Evolutionary conservation across 192 early-diverging fungal genomes (phyloP).

Genomic region (Cladochytrium replicatum): DNA sequence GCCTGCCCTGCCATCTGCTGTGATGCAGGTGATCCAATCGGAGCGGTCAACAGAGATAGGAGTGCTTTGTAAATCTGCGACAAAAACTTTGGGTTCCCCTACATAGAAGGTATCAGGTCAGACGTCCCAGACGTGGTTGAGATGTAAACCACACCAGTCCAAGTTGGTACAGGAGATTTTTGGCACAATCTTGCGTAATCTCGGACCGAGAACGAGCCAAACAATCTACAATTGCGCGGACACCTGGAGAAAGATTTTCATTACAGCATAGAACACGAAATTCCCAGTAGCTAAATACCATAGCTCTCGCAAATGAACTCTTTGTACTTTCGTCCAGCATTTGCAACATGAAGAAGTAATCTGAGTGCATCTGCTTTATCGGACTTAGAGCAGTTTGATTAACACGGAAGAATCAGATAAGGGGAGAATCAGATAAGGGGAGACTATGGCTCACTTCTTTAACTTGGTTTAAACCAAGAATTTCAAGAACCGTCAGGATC

Average conservation of each 20-base stretch:
- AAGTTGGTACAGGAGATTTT: slow-evolving; percentile 43
- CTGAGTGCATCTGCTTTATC: slow-evolving; percentile 47
- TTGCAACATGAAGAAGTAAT: slow-evolving; percentile 37
- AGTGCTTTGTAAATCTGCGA: slow-evolving; percentile 55
- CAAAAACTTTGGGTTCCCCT: slow-evolving; percentile 56
- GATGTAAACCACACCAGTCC: slow-evolving; percentile 25
- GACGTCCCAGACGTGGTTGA: background rate
- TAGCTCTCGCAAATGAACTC: slow-evolving; percentile 61
- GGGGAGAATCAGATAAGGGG: background rate
- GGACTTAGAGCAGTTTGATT: slow-evolving; percentile 15
- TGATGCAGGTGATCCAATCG: slow-evolving; percentile 31
- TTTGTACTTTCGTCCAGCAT: slow-evolving; percentile 47
- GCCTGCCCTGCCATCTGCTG: slow-evolving; percentile 57
- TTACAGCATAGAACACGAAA: background rate
- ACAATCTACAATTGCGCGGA: slow-evolving; percentile 47
- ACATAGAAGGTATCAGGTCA: background rate
- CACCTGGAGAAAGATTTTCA: too few relatives aligned
- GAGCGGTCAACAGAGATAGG: slow-evolving; percentile 40
- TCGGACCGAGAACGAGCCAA: slow-evolving; percentile 44
- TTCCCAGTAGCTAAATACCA: slow-evolving; percentile 12
- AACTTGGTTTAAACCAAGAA: slow-evolving; percentile 42
- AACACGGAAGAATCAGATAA: slow-evolving; percentile 9
- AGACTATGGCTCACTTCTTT: slow-evolving; percentile 32
- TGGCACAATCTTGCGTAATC: slow-evolving; percentile 46
- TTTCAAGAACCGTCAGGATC: slow-evolving; percentile 48